Evolutionary conservation across 1,284 basidiomycete genomes (phyloP), one percentile per base, ranked within the genome.

Genomic region (Ceratobasidium sp.): DNA sequence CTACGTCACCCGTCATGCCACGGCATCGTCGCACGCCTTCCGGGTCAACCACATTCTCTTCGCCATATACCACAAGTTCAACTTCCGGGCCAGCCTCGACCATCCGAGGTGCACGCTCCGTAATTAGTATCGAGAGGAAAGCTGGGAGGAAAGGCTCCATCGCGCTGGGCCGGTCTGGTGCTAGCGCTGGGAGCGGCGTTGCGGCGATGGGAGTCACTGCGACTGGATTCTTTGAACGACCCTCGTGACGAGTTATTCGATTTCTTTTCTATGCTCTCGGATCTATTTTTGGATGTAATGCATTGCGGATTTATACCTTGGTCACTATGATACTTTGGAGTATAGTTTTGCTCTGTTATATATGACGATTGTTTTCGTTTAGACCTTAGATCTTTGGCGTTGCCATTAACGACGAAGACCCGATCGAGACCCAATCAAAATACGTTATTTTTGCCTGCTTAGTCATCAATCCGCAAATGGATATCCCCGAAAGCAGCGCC

Each of bases 131-230:
- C 65, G 91, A 92, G 32, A 79, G 82, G 49, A 83, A 84, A 9
- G 81, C 80, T 29, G 80, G 83, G 66, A 83, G 86, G 78, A 87
- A 85, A 80, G 89, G 90, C 7, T 90, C 90, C 25, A 91, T 93
- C 77, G 85, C 89, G 22, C 82, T 92, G 65, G 90, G 91, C 70
- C 83, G 88, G 54, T 70, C 64, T 1, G 78, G 69, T 4, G 89
- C 89, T 85, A 84, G 87, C 59, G 85, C 84, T 74, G 92, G 90
- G 17, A 88, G 91, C 40, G 90, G 88, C 34, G 92, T 93, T 65
- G 89, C 91, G 83, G 90, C 92, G 34, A 81, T 91, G 61, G 87
- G 91, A 25, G 86, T 94, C 70, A 92, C 90, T 40, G 92, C 91
- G 40, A 87, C 86, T 44, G 92, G 92, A 0, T 94, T 94, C 81